These are phyloP conservation scores for Pleurotus pulmonarius DNA, from an alignment of 768 basidiomycete genomes.

Conservation along the genomic window DNA sequence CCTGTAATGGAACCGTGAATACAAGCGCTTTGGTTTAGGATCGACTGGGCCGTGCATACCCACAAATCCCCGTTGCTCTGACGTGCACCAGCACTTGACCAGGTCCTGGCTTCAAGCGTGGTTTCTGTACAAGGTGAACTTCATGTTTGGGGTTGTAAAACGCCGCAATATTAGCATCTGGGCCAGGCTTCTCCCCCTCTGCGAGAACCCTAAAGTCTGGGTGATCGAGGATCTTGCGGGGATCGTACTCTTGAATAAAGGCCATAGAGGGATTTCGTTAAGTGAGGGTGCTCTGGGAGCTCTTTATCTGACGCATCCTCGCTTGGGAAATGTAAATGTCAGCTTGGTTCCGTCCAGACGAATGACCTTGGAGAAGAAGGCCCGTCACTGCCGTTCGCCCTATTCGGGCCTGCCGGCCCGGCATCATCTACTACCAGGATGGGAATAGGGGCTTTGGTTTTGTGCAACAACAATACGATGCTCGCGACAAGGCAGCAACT, in stretches of 20 bases:
- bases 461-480: no score
- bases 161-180: conserved; percentile 46
- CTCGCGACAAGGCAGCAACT: no score
- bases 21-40: background rate
- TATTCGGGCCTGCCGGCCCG: background rate
- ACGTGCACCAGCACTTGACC: conserved; percentile 68
- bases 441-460: no score
- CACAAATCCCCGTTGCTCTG: conserved; percentile 67
- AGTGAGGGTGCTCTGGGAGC: background rate
- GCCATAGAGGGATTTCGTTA: conserved; percentile 10
- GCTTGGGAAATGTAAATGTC: background rate
- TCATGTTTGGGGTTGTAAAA: conserved; percentile 64
- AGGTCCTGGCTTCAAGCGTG: conserved; percentile 53
- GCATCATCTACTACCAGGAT: no score
- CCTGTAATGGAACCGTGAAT: conserved; percentile 26
- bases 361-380: background rate
- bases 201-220: conserved; percentile 51
- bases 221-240: conserved; percentile 52
- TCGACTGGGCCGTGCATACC: conserved; percentile 29
- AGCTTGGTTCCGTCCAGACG: no score
- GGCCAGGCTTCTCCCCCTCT: conserved; percentile 42
- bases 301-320: conserved; percentile 4
- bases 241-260: conserved; percentile 48
- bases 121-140: conserved; percentile 66
- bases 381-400: background rate